Conservation (phyloP, 768 basidiomycete genomes). For the Fibroporia radiculosa region DNA sequence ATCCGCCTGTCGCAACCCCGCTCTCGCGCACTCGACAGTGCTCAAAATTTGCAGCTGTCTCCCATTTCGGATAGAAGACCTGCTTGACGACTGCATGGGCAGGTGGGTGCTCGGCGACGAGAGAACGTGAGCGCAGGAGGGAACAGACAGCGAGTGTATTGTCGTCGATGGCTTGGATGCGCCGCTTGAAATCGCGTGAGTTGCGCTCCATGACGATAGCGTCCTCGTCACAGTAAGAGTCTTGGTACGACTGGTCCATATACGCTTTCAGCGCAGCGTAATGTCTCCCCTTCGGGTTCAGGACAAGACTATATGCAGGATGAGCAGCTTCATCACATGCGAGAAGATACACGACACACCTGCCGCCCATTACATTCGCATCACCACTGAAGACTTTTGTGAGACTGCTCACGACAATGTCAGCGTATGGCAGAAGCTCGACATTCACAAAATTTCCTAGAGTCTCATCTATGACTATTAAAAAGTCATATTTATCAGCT, state of each 20-base stretch:
- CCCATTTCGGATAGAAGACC: slow-evolving; percentile 87
- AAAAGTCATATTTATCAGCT: slow-evolving; percentile 83
- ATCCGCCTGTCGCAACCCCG: slow-evolving; percentile 39
- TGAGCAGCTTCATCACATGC: not conserved
- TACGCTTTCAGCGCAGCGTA: slow-evolving; percentile 59
- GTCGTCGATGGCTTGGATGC: slow-evolving; percentile 67
- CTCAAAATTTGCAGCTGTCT: slow-evolving; percentile 63
- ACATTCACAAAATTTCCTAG: slow-evolving; percentile 94
- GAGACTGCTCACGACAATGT: slow-evolving; percentile 86
- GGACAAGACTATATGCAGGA: slow-evolving; percentile 53
- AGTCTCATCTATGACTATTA: slow-evolving; percentile 89
- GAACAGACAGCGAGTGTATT: slow-evolving; percentile 83
- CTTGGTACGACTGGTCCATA: slow-evolving; percentile 60
- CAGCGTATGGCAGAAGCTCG: slow-evolving; percentile 77
- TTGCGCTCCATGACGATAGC: slow-evolving; percentile 97
- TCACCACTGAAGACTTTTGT: slow-evolving; percentile 95
- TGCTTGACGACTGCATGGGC: slow-evolving; percentile 55
- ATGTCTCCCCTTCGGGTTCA: slow-evolving; percentile 73
- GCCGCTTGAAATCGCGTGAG: slow-evolving; percentile 82
- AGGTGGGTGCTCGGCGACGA: slow-evolving; percentile 19
- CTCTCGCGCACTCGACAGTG: slow-evolving; percentile 43
- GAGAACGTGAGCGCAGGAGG: slow-evolving; percentile 56
- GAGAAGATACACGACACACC: slow-evolving; percentile 40
- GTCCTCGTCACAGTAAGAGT: slow-evolving; percentile 84
- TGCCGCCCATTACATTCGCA: slow-evolving; percentile 96